Base-by-base conservation (phyloP, 192 early-diverging fungal genomes). In the Phlyctochytrium planicorne region DNA sequence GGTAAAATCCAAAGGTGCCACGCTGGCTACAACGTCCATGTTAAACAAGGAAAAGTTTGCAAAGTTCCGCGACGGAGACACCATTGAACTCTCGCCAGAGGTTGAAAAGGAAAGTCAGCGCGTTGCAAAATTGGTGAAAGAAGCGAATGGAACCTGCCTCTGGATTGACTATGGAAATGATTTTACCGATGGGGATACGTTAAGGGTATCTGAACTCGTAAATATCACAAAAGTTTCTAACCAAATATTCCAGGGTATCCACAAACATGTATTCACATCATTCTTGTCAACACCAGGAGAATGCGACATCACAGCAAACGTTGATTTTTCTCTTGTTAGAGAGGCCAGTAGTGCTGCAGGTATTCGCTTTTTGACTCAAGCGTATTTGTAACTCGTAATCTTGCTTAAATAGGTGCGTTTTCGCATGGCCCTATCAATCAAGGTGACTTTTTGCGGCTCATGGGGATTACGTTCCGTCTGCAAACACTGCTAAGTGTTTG, bases 151-250 rank as follows among this genome's bases (percentile, higher is more conserved):
- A 20, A 75, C 83, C 32, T 92, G 85, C 0, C 69, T 98, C 31
- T 73, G 91, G 29, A 80, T 96, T 52, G 97, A 99, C 82, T 99
- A 99, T 69, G 97, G 97, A 14, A 79, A 87, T 59, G 88, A 95
- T 69, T 75, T 86, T 67, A 73, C 86, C 0, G 84, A 88, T 65
- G 82, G 87, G 3, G 88, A 94, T 64, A 93, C 89, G 52, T 79
- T 97, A 53, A 80, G 94, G 60, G 89, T 89, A 72, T 52, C 77
- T 67, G 17, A 60, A 29, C 1, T 24, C 53, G 27, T 34, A 29
- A 25, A 10, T 67, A 59, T 66, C 40, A 34, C 47, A 14, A 52
- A 12, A 27, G 32, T 68, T 24, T 53, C 6, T 61, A 40, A 59
- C 4, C 60, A 57, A 2, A 23, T 2, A 0, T 65, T 23, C 31